Conservation (phyloP, 495 filamentous ascomycete genomes). For the Penicillium longicatenatum region DNA sequence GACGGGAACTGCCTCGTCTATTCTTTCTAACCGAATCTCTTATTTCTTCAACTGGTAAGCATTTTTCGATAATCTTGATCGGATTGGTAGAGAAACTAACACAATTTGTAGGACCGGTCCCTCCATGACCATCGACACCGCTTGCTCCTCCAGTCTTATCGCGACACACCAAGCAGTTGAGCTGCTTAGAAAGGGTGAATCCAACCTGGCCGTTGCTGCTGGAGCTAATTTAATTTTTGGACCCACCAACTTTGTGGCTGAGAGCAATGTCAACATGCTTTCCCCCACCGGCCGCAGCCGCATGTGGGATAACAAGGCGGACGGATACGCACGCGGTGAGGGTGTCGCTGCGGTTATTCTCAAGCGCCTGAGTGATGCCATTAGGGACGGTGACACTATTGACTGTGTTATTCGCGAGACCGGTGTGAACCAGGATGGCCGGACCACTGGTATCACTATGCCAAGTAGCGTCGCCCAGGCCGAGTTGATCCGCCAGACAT, state of each 20-base stretch:
- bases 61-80: neutral
- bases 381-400: constrained; percentile 40
- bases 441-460: constrained; percentile 35
- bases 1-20: constrained; percentile 38
- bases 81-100: neutral
- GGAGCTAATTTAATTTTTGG: constrained; percentile 13
- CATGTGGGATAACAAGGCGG: constrained; percentile 37
- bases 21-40: constrained; percentile 37
- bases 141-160: constrained; percentile 36
- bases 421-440: constrained; percentile 46
- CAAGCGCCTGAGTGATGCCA: constrained; percentile 39
- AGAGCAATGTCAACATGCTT: constrained; percentile 19
- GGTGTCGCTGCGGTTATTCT: constrained; percentile 33
- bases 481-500: constrained; percentile 53
- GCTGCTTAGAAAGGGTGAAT: constrained; percentile 42
- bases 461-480: constrained; percentile 60
- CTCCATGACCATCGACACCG: constrained; percentile 36
- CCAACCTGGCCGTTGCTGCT: constrained; percentile 23
- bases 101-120: constrained; percentile 31
- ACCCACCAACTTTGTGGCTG: neutral
- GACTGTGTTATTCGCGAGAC: constrained; percentile 45
- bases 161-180: constrained; percentile 48
- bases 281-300: constrained; percentile 35
- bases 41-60: constrained; percentile 47
- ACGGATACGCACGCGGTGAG: constrained; percentile 39